Base-by-base conservation (phyloP, 2,329 filamentous ascomycete genomes). In the Chaetomium strumarium region DNA sequence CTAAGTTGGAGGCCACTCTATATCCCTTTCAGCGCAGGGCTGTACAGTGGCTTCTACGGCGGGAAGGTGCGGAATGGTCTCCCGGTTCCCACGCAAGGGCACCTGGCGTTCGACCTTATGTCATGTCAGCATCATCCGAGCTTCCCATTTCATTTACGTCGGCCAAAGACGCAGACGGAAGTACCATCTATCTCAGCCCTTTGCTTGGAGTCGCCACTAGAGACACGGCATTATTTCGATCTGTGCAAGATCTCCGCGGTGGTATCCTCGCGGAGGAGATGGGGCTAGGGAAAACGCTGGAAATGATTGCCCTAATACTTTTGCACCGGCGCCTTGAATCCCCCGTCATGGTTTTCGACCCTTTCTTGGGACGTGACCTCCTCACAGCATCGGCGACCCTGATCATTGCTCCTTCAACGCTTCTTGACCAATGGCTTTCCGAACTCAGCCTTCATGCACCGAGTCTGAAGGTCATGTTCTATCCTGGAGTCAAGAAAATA, bases 231-330 rank as follows among this genome's bases (percentile, higher is more conserved):
- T 62, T 69, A 2, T 81, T 81, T 50, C 65, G 67, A 33, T 64
- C 70, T 41, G 54, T 66, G 19, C 69, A 79, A 47, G 63, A 65
- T n/a, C 53, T 80, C 11, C 75, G 68, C 42, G 80, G 82, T 12
- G 86, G 86, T 0, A 84, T 90, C 44, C 70, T 92, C 5, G 83
- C 86, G 0, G 88, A 92, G 63, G 88, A 92, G 66, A 92, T 92
- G 88, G 88, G 88, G 0, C 72, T 92, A 1, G 88, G 88, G 1
- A 92, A 92, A 66, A 92, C 88, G 0, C 74, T 91, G 3, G 88
- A 92, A 68, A 74, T 88, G 2, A 80, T 90, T 41, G 78, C 84
- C 4, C 72, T 92, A 11, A 79, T 90, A n/a, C 72, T 81, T 8
- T 71, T 86, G 20, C 81, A 92, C 63, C 72, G 66, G 37, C 76